Conservation (phyloP, 179 eudicot genomes). For the Heliamphora pulchella region DNA sequence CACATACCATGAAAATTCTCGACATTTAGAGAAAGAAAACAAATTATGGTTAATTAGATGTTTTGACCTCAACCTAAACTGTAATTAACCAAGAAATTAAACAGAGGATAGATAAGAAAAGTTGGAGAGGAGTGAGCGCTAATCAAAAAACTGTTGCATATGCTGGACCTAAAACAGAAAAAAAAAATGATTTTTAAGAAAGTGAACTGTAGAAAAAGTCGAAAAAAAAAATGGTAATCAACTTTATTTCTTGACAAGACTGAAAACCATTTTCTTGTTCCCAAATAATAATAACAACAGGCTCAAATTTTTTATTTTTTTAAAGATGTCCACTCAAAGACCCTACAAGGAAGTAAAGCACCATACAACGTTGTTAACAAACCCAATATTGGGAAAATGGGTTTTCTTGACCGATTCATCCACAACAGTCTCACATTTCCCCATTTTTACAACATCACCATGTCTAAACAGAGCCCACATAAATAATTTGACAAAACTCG, state of each 20-base stretch:
- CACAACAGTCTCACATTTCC: neutral
- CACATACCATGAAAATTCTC: neutral
- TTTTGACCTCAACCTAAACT: too few relatives aligned
- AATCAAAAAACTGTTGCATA: too few relatives aligned
- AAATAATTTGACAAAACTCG: slow-evolving; percentile 1
- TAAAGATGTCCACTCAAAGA: slow-evolving; percentile 13
- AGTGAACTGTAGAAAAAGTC: neutral
- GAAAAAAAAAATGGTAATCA: neutral
- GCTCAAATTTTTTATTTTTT: neutral
- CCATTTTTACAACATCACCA: neutral
- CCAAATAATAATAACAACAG: slow-evolving; percentile 12
- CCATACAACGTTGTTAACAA: neutral
- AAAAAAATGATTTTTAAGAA: neutral
- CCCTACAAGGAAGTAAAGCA: neutral
- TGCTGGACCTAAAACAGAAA: too few relatives aligned
- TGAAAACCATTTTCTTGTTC: neutral
- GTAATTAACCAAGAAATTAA: neutral
- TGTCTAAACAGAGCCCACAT: neutral
- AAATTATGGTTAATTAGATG: too few relatives aligned
- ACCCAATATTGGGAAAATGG: neutral
- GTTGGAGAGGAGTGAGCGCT: neutral
- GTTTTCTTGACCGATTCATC: neutral
- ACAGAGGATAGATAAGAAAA: neutral
- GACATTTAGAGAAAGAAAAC: neutral
- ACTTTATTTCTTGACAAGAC: slow-evolving; percentile 1